Conservation (phyloP, 2,329 filamentous ascomycete species). For the Fusarium papillatum region DNA sequence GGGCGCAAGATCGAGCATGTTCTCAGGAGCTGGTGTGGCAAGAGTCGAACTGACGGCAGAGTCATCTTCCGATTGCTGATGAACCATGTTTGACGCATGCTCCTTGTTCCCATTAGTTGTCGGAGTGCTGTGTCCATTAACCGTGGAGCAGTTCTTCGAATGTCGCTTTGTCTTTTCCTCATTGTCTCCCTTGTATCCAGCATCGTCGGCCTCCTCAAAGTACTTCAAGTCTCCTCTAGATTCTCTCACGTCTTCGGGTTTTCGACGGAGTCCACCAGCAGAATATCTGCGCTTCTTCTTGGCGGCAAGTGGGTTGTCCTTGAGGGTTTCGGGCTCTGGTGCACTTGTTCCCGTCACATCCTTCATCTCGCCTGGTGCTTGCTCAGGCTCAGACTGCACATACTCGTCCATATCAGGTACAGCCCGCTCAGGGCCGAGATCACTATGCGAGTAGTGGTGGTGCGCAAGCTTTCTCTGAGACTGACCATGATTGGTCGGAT, state of each 20-base stretch:
- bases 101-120: constrained; percentile 28
- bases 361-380: constrained; percentile 55
- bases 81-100: constrained; percentile 15
- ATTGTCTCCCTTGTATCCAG: constrained; percentile 78
- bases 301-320: constrained; percentile 53
- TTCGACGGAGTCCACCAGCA: constrained; percentile 83
- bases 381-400: constrained; percentile 49
- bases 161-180: constrained; percentile 34
- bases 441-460: constrained; percentile 48
- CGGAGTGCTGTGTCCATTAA: constrained; percentile 12
- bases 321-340: constrained; percentile 71
- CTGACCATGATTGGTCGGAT: neutral
- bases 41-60: constrained; percentile 49
- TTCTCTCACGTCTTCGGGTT: constrained; percentile 79
- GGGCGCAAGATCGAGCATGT: constrained; percentile 14
- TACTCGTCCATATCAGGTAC: constrained; percentile 39
- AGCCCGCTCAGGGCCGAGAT: constrained; percentile 41
- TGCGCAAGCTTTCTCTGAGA: constrained; percentile 26
- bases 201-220: constrained; percentile 90
- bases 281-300: constrained; percentile 83
- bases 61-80: constrained; percentile 53
- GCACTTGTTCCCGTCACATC: constrained; percentile 75
- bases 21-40: constrained; percentile 53
- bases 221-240: constrained; percentile 87
- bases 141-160: constrained; percentile 5